Evolutionary conservation across 192 early-diverging fungal genomes (phyloP).

Genomic region (Podochytrium sp.): DNA sequence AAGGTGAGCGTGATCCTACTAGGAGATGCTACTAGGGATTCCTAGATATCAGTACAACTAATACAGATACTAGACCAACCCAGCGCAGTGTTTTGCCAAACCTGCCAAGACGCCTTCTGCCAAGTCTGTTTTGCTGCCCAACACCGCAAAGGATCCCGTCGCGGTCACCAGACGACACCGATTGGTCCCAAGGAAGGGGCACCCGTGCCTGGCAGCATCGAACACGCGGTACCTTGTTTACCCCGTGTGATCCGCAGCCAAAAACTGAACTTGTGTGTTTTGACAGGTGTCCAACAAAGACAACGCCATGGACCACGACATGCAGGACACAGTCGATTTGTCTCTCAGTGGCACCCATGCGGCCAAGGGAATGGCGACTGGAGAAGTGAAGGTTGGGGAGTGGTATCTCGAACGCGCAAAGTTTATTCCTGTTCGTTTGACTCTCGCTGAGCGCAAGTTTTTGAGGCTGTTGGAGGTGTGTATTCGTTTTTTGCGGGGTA

Average conservation of each 20-base stretch:
- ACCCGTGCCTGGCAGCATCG: not conserved
- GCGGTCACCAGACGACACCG: conserved; percentile 41
- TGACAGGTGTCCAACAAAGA: conserved; percentile 5
- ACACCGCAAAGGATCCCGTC: conserved; percentile 54
- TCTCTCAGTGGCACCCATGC: conserved; percentile 39
- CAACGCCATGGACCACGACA: conserved; percentile 7
- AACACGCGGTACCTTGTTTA: not conserved
- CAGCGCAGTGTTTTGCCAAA: conserved; percentile 29
- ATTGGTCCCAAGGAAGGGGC: not conserved
- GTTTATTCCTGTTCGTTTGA: conserved; percentile 93
- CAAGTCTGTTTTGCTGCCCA: conserved; percentile 78
- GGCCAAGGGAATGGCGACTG: conserved; percentile 21
- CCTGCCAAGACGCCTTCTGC: conserved; percentile 80
- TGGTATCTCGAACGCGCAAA: conserved; percentile 88
- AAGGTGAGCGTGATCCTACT: conserved; percentile 29
- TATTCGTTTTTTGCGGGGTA: no score
- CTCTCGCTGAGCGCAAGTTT: conserved; percentile 87
- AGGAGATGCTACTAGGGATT: not conserved
- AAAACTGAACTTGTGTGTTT: no score
- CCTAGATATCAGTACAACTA: not conserved
- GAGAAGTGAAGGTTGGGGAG: conserved; percentile 56
- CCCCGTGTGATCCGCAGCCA: no score
- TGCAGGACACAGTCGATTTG: not conserved
- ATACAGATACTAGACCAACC: not conserved
- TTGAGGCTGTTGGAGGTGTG: conserved; percentile 82